Base-by-base conservation (phyloP, 768 basidiomycete genomes). In the Kwoniella bestiolae region DNA sequence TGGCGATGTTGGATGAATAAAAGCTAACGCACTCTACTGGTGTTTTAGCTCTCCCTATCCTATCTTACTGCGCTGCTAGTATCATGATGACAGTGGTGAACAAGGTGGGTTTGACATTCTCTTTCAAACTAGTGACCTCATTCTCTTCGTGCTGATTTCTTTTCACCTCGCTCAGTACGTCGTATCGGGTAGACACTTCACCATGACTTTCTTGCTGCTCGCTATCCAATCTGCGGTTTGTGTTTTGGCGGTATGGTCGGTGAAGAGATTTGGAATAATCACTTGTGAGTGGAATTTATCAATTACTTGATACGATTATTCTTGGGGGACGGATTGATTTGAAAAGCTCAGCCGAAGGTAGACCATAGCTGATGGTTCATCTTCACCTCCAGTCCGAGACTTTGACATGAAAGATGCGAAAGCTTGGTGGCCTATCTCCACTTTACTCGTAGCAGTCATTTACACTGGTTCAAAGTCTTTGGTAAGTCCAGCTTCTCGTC, bases 31-130 rank as follows among this genome's bases (percentile, higher is more conserved):
- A n/a, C n/a, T n/a, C n/a, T 53, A 23, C 32, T 50, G 3, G 28
- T 4, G 9, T 26, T 56, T 16, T 67, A 92, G 91, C 89, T 23
- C 84, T 91, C 11, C 88, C 96, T 41, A 90, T 97, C 67, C 66
- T 89, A 61, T 91, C 91, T 75, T 98, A 97, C 80, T 98, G 96
- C 78, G 67, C 90, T n/a, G 92, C 94, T 2, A 92, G 91, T 5
- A 95, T 98, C 69, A 82, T 93, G 49, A 99, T 99, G 96, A 99
- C 96, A 0, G 86, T 98, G 44, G 88, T 96, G 64, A 97, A 97
- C 84, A 97, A 97, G 86, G 94, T 92, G 53, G 23, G 81, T 55
- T 6, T 47, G 3, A 21, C 18, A 47, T 21, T 14, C n/a, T 9
- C 23, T 1, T n/a, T 47, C 2, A n/a, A 21, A n/a, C 21, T 8